Base-by-base conservation (phyloP, 2,329 filamentous ascomycete species). In the Fusarium sp. region DNA sequence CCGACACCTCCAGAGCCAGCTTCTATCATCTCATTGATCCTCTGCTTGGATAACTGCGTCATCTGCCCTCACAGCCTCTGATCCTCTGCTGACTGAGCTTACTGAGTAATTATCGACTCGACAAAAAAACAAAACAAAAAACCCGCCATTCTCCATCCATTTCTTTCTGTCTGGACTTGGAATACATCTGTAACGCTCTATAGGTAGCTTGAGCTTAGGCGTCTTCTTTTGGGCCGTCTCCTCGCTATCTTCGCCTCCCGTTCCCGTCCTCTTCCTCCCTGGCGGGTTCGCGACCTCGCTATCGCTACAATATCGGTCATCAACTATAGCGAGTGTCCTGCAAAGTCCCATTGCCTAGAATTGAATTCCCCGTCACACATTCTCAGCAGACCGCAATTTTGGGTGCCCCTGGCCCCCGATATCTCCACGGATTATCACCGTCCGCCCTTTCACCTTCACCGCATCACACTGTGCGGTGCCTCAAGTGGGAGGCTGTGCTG, bases 1-100 rank as follows among this genome's bases (percentile, higher is more conserved):
- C 69, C 72, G 63, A 69, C 35, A 64, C 71, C 48, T 65, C 67
- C 55, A 55, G 53, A 48, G 32, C 47, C 45, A 50, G 44, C 45
- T 56, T 61, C 51, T 42, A 42, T 24, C 38, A 51, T 44, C 42
- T 14, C n/a, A 28, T 54, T 54, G 63, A 59, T 56, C 45, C 36
- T 68, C 39, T 62, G 50, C 47, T 74, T 72, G 63, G 58, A 42
- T 42, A 53, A 56, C 47, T 35, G 62, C 60, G 55, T 73, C 70
- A 63, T 74, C 62, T 55, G 50, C 63, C 18, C 22, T 56, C 57
- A 51, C 58, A 63, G 48, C 63, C 54, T 69, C 24, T 42, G 39
- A 38, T 30, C 39, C 36, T 54, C 66, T 70, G 60, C 68, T 70
- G 66, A 66, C 68, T 66, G 68, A 70, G 66, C 68, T 70, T 41